A percentile compares a stretch with the other conserved stretches of the same genome.
phyloP scores from a whole-genome alignment of 768 basidiomycete species.

The Phallus indusiatus region DNA sequence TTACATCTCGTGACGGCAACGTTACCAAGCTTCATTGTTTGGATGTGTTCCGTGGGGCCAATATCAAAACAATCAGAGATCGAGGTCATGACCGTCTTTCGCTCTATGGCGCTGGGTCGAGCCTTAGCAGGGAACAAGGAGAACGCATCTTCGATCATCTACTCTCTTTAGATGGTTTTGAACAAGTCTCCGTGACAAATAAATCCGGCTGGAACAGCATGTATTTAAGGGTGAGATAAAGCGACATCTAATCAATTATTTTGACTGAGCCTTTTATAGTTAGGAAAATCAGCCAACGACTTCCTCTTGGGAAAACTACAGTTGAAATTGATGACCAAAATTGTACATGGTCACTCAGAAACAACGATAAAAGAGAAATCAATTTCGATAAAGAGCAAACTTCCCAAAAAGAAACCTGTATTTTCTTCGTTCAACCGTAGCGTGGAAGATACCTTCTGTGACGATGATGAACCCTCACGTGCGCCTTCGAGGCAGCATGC shows the following conservation, averaged over 20 bases:
- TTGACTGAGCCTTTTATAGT: slow-evolving; percentile 6
- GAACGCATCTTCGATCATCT: slow-evolving; percentile 61
- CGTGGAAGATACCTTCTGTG: slow-evolving; percentile 7
- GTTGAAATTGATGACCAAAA: slow-evolving; percentile 10
- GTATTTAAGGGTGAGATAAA: slow-evolving; percentile 40
- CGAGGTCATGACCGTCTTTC: slow-evolving; percentile 39
- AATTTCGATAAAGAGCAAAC: slow-evolving; percentile 1
- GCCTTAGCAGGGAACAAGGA: slow-evolving; percentile 39
- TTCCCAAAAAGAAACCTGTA: neutral
- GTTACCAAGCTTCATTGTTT: slow-evolving; percentile 54
- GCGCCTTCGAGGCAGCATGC: slow-evolving; percentile 1
- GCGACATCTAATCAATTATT: neutral
- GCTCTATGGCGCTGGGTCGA: slow-evolving; percentile 45
- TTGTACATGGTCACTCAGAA: neutral
- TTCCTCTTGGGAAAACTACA: slow-evolving; percentile 7
- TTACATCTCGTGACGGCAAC: slow-evolving; percentile 35
- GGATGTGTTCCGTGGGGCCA: slow-evolving; percentile 58
- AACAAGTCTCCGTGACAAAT: slow-evolving; percentile 35
- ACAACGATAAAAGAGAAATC: neutral
- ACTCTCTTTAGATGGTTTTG: slow-evolving; percentile 38
- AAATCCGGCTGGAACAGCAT: slow-evolving; percentile 37
- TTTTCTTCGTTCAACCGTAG: slow-evolving; percentile 8
- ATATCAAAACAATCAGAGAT: slow-evolving; percentile 33
- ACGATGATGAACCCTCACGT: slow-evolving; percentile 3
- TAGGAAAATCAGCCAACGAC: slow-evolving; percentile 9